phyloP scores from a whole-genome alignment of 1,284 basidiomycete species.

The Trametes pubescens region DNA sequence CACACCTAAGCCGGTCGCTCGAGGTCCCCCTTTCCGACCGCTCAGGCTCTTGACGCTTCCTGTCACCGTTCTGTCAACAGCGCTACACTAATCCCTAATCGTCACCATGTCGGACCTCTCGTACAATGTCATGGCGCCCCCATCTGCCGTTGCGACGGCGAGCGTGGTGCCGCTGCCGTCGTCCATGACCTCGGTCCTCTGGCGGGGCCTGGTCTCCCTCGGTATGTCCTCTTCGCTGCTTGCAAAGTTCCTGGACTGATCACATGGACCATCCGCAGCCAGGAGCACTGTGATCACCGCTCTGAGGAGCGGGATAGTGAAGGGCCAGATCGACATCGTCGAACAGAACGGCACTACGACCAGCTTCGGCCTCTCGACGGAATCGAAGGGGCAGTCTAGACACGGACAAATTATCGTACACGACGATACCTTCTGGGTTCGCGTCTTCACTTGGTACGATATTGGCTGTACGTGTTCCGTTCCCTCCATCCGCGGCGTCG shows the following conservation, averaged over 20 bases:
- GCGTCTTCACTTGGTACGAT: constrained; percentile 44
- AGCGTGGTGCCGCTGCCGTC: background rate
- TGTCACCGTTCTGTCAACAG: background rate
- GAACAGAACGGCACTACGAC: background rate
- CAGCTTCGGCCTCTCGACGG: background rate
- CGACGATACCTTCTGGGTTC: constrained; percentile 19
- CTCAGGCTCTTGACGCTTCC: background rate
- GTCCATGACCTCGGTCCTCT: background rate
- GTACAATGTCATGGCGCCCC: constrained; percentile 1
- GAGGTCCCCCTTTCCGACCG: background rate
- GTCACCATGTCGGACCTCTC: background rate
- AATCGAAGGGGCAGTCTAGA: background rate
- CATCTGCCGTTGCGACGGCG: background rate
- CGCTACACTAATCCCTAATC: background rate
- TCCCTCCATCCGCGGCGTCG: background rate
- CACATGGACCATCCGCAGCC: background rate
- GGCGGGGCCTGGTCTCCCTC: background rate
- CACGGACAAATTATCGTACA: background rate
- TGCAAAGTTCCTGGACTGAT: background rate
- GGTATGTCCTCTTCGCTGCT: background rate
- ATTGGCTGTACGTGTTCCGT: constrained; percentile 60
- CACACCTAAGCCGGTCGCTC: background rate
- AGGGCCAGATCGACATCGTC: constrained; percentile 3
- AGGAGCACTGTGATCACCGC: background rate
- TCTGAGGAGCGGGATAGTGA: background rate